Evolutionary conservation across 495 filamentous ascomycete genomes (phyloP), one percentile per base, ranked within the genome.

Genomic region (Xanthoparmelia taractica): DNA sequence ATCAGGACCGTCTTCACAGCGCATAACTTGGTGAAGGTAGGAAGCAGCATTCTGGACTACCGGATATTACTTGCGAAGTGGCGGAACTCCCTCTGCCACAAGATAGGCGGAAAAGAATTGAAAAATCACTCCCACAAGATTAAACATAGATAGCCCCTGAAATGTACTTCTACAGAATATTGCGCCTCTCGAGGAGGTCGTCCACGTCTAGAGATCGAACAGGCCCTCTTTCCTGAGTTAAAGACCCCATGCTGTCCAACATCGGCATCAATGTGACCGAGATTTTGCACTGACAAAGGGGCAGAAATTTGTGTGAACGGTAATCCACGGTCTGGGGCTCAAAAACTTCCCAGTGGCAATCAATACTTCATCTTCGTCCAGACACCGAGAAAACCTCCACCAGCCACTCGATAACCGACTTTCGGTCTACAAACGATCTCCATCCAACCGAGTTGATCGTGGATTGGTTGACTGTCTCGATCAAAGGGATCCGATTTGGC

Each of bases 351-450:
- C 12, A 29, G 47, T 29, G 25, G 12, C 47, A 6, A 29, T 60
- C 29, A 33, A 47, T 43, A 27, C 27, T 64, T 64, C 73, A 75
- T 79, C 59, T 74, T 82, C 60, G 81, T 81, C 79, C 84, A 91
- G 6, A 91, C 71, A 1, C 77, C 88, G 57, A 92, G 74, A 67
- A 92, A 92, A 0, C 88, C 88, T 23, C 88, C 88, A 2, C 85
- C 88, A 15, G 83, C 74, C 40, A 87, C 75, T 43, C 75, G 73
- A 33, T 81, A 69, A 1, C 87, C 87, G 34, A 84, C 84, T 68
- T 85, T 88, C 0, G 88, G 88, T 41, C 87, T 75, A 66, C 88
- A 90, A 11, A 92, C 79, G 70, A 88, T 79, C 23, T 61, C 23
- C 59, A 41, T 60, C 33, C 50, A n/a, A 43, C 23, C 40, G 17